phyloP scores from a whole-genome alignment of 1,284 basidiomycete species.

The Cryptococcus sp. region DNA sequence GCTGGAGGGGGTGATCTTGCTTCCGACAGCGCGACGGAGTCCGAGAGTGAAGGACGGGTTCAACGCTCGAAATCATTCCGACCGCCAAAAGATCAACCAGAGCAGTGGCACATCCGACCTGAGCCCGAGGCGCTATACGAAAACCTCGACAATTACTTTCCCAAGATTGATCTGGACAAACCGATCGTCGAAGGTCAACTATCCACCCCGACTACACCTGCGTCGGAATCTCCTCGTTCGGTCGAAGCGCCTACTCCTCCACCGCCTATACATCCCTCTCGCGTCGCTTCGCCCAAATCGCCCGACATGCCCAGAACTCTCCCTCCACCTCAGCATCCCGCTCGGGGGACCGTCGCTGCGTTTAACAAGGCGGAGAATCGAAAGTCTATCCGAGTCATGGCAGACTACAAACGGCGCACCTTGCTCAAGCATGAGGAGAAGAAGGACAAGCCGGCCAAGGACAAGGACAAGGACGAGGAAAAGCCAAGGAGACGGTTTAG shows the following conservation, averaged over 20 bases:
- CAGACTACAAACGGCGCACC: slow-evolving; percentile 46
- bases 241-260: slow-evolving; percentile 40
- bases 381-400: slow-evolving; percentile 81
- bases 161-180: slow-evolving; percentile 90
- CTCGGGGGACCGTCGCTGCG: slow-evolving; percentile 7
- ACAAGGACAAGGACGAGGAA: slow-evolving; percentile 10
- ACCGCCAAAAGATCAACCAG: slow-evolving; percentile 22
- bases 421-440: slow-evolving; percentile 49
- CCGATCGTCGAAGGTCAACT: slow-evolving; percentile 82
- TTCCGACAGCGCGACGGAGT: slow-evolving; percentile 30
- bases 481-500: slow-evolving; percentile 61
- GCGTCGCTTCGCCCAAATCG: slow-evolving; percentile 14
- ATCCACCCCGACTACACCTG: slow-evolving; percentile 57
- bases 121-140: slow-evolving; percentile 91
- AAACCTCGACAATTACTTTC: slow-evolving; percentile 90
- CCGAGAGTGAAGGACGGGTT: slow-evolving; percentile 19
- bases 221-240: slow-evolving; percentile 26
- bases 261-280: slow-evolving; percentile 35
- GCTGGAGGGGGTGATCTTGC: slow-evolving; percentile 11
- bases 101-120: slow-evolving; percentile 75
- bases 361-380: slow-evolving; percentile 53
- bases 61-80: slow-evolving; percentile 35
- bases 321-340: slow-evolving; percentile 14
- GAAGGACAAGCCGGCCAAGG: slow-evolving; percentile 47
- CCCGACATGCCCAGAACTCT: slow-evolving; percentile 21